Base-by-base conservation (phyloP, 106 monocot genomes). In the Cymbidium sinense region DNA sequence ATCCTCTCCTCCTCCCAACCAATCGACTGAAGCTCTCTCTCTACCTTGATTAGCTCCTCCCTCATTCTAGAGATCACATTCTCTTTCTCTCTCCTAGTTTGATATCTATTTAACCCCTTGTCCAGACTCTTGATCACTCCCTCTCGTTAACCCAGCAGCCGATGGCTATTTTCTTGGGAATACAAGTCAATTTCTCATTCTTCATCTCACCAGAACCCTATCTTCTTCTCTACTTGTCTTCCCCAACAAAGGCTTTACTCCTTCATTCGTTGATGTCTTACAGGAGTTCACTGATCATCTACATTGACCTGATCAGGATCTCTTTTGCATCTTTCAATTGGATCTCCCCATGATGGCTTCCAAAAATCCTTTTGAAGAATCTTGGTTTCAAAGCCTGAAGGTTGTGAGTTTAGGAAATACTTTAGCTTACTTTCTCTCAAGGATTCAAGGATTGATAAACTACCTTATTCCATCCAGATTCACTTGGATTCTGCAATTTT, bases 401-500 rank as follows among this genome's bases (percentile, higher is more conserved):
- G 92, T n/a, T 85, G 87, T 1, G 89, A 89, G 28, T 93, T 82
- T 23, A 89, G 92, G 77, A 87, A 85, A 28, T 93, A 85, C 80
- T 93, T 83, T 74, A 89, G 87, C 73, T 82, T 89, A 36, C 81
- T 87, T 41, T 89, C 83, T 34, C 92, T 89, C 31, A 80, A 93
- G 72, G 92, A 93, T 84, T 87, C 86, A 36, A 85, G 92, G 58
- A 84, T 89, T 27, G 92, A 96, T 77, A 89, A 78, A 44, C 83
- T 98, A 10, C 96, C 96, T 37, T 98, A 92, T 72, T 98, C 94
- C 19, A 98, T 98, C 9, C 72, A 84, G 65, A 92, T 98, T 67
- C 86, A 94, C 55, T 81, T 98, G 0, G 96, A 98, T 52, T 98
- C 96, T 1, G 96, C 94, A 33, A 94, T 98, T 23, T 85, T 91